Percentiles rank a stretch among this genome's conserved stretches.
Evolutionary conservation across 208 protist species (phyloP).

Genomic region (Trypanosoma conorhini): DNA sequence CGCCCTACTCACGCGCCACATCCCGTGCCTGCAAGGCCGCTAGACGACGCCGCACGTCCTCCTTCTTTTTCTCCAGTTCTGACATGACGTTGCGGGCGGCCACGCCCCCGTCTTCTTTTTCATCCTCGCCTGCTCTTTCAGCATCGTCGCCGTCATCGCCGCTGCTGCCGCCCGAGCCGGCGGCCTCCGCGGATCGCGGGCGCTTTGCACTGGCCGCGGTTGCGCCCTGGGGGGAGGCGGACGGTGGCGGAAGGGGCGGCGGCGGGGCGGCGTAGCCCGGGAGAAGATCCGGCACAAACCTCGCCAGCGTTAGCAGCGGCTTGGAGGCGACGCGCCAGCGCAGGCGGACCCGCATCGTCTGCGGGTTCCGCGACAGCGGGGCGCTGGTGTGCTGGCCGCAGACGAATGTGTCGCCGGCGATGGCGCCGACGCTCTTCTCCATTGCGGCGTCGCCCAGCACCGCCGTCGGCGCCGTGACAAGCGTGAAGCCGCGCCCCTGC

Average conservation of each 20-base stretch:
- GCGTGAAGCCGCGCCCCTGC: slow-evolving; percentile 9
- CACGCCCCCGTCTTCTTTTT: neutral
- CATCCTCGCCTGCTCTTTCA: neutral
- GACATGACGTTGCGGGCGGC: slow-evolving; percentile 5
- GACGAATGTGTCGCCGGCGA: slow-evolving; percentile 28
- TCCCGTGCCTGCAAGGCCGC: slow-evolving; percentile 41
- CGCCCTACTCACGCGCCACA: neutral
- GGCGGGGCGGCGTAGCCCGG: slow-evolving; percentile 18
- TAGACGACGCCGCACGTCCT: slow-evolving; percentile 51
- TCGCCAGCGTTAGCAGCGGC: slow-evolving; percentile 28
- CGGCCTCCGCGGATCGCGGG: slow-evolving; percentile 22
- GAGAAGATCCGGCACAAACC: slow-evolving; percentile 30
- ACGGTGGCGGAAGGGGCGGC: neutral
- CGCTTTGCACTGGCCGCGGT: slow-evolving; percentile 23
- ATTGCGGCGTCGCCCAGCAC: slow-evolving; percentile 18
- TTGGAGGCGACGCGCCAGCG: slow-evolving; percentile 55
- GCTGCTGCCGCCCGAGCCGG: neutral
- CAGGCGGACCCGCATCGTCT: slow-evolving; percentile 58
- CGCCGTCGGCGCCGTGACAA: slow-evolving; percentile 18
- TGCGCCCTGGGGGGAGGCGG: neutral
- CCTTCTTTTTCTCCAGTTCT: slow-evolving; percentile 47
- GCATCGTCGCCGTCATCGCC: slow-evolving; percentile 20
- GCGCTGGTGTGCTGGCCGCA: slow-evolving; percentile 25
- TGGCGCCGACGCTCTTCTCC: slow-evolving; percentile 1
- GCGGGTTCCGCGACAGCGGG: slow-evolving; percentile 30